These are phyloP conservation scores for Cryphonectria radicalis DNA, from an alignment of 2,329 filamentous ascomycete species.

Conservation along the genomic window DNA sequence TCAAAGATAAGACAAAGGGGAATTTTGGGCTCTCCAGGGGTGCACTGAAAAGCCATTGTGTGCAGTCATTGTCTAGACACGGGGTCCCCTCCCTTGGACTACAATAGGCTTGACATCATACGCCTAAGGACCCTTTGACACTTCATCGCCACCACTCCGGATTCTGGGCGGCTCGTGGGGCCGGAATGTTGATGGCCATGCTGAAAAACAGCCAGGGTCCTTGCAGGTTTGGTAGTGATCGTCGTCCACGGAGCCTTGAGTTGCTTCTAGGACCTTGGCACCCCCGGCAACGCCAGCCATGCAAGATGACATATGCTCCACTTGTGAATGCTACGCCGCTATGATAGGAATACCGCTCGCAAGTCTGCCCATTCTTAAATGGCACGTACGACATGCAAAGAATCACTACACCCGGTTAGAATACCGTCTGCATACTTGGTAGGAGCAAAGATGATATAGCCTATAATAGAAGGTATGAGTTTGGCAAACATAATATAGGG, in stretches of 20 bases:
- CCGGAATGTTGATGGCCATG: neutral
- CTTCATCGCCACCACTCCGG: neutral
- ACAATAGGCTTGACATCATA: slow-evolving; percentile 1
- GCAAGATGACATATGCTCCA: slow-evolving; percentile 5
- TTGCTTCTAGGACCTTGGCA: neutral
- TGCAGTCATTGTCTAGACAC: neutral
- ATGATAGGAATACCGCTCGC: neutral
- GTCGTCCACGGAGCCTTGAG: neutral
- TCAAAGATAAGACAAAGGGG: neutral
- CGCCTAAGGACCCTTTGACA: neutral
- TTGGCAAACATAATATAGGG: neutral
- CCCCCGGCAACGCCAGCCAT: neutral
- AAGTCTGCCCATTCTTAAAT: too few species aligned
- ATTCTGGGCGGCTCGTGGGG: neutral
- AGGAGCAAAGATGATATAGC: too few species aligned
- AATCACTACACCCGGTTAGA: too few species aligned
- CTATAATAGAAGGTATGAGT: neutral
- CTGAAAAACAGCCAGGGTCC: neutral
- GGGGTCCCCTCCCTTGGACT: neutral
- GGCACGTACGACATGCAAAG: too few species aligned
- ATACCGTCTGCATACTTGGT: too few species aligned
- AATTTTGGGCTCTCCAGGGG: neutral
- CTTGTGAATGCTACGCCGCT: neutral
- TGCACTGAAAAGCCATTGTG: neutral
- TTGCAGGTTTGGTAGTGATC: neutral